A percentile compares a stretch with the other conserved stretches of the same genome.
phyloP scores from a whole-genome alignment of 192 early-diverging fungal genomes.

The Geosiphon pyriformis region DNA sequence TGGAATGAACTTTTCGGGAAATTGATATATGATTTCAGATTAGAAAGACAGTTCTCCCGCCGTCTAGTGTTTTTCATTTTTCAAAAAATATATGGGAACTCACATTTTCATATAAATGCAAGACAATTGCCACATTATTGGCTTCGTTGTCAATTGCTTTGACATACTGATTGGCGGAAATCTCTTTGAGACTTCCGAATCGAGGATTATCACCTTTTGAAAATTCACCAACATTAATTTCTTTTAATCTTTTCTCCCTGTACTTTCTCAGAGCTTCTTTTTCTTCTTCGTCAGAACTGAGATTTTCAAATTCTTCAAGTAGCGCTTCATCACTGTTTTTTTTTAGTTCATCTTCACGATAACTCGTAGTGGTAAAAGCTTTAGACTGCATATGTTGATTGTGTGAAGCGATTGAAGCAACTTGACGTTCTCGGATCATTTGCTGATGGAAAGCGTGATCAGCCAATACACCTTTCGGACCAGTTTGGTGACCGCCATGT shows the following conservation, averaged over 20 bases:
- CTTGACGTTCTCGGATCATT: constrained; percentile 28
- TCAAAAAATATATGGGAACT: constrained; percentile 1
- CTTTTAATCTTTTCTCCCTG: constrained; percentile 38
- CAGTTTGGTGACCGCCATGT: constrained; percentile 33
- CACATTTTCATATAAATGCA: constrained; percentile 52
- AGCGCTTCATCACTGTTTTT: constrained; percentile 26
- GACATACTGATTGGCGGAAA: constrained; percentile 44
- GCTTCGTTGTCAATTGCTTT: constrained; percentile 46
- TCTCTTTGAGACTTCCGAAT: constrained; percentile 46
- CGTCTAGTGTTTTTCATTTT: not conserved
- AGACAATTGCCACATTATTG: constrained; percentile 40
- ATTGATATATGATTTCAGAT: not conserved
- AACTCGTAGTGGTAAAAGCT: constrained; percentile 45
- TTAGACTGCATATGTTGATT: constrained; percentile 43
- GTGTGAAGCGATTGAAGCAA: constrained; percentile 27
- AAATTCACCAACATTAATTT: constrained; percentile 26
- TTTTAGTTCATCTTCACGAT: constrained; percentile 33
- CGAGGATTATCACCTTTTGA: not conserved
- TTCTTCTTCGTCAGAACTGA: constrained; percentile 33
- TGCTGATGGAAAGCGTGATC: constrained; percentile 47
- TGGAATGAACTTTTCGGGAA: constrained; percentile 30
- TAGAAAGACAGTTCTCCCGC: not conserved
- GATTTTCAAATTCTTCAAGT: constrained; percentile 28
- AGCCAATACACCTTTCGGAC: constrained; percentile 54
- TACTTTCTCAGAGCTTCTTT: constrained; percentile 37